A percentile compares a stretch with the other conserved stretches of the same genome.
These are phyloP conservation scores for Chlamydomonas sp. DNA, from an alignment of 139 green algal species.

Conservation along the genomic window DNA sequence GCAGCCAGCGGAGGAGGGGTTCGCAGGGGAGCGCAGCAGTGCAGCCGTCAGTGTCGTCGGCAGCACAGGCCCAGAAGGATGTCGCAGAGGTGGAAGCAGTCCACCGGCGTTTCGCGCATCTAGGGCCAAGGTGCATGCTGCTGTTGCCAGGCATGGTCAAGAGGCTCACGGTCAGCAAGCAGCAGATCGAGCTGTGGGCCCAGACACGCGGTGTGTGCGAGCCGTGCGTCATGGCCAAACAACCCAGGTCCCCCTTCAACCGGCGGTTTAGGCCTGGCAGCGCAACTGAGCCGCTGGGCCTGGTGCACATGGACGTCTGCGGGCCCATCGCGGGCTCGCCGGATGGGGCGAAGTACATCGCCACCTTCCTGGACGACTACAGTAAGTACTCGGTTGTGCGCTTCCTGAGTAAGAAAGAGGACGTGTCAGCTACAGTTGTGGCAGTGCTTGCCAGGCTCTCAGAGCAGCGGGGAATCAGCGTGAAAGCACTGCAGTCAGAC, in stretches of 20 bases:
- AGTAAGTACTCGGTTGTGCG: background rate
- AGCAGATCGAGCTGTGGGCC: background rate
- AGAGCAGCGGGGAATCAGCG: background rate
- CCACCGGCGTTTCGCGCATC: background rate
- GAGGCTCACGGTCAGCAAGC: background rate
- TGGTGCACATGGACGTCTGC: constrained; percentile 38
- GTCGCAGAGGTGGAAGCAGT: background rate
- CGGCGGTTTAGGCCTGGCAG: background rate
- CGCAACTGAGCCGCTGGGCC: background rate
- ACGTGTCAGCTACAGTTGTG: background rate
- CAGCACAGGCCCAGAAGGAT: background rate
- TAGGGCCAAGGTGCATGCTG: background rate
- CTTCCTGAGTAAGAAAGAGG: background rate
- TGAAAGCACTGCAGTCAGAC: constrained; percentile 6
- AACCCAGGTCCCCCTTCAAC: background rate
- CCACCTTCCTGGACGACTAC: constrained; percentile 36
- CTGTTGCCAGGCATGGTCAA: background rate
- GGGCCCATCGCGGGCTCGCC: background rate
- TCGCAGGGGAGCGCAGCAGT: no score
- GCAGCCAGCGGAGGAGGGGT: no score
- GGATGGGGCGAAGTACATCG: constrained; percentile 8
- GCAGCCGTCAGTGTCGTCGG: no score
- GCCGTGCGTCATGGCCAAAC: background rate
- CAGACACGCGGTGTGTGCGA: background rate
- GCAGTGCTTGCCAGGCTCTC: background rate